Evolutionary conservation across 164 flowering plant genomes (phyloP).

Genomic region (Stephania cephalantha): DNA sequence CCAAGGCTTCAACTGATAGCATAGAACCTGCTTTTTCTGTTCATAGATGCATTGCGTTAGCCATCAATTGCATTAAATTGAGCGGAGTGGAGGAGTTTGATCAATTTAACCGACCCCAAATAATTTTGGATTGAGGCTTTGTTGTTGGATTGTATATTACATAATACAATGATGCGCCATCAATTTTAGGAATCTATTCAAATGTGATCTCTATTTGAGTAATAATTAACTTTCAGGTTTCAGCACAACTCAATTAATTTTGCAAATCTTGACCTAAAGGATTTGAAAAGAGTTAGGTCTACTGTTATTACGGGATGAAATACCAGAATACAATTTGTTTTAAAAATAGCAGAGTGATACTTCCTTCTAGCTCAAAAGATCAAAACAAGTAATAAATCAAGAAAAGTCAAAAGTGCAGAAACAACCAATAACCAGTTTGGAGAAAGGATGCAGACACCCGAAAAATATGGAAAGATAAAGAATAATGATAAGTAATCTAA

Average conservation of each 20-base stretch:
- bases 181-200: not conserved
- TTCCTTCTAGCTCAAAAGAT: not conserved
- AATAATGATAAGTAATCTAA: too few relatives aligned
- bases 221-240: not conserved
- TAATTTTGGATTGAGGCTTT: too few relatives aligned
- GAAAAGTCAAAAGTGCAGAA: not conserved
- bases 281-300: not conserved
- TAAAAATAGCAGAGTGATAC: not conserved
- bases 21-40: conserved; percentile 43
- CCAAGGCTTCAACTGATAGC: conserved; percentile 81
- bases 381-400: not conserved
- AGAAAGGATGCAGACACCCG: not conserved
- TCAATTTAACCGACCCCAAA: too few relatives aligned
- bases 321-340: too few relatives aligned
- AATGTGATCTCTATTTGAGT: not conserved
- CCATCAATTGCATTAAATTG: too few relatives aligned
- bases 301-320: not conserved
- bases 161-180: not conserved
- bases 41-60: not conserved
- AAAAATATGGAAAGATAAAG: too few relatives aligned
- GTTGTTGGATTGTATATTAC: too few relatives aligned
- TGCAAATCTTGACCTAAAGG: not conserved
- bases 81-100: too few relatives aligned
- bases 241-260: not conserved
- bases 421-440: not conserved